Evolutionary conservation across 2,329 filamentous ascomycete genomes (phyloP).

Genomic region (Neocucurbitaria cava): DNA sequence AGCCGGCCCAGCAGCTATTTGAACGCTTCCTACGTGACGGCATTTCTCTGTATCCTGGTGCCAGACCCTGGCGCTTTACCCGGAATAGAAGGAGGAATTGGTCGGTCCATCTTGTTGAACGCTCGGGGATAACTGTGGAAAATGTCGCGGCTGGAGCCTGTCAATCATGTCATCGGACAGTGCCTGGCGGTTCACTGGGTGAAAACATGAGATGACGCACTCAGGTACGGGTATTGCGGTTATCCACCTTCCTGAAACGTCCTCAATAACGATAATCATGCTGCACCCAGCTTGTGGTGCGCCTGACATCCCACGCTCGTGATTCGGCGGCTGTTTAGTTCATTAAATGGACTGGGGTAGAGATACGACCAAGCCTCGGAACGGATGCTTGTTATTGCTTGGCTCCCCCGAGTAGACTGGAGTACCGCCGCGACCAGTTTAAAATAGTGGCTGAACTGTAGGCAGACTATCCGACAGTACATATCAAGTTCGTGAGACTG

Average conservation of each 20-base stretch:
- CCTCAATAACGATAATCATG: not conserved
- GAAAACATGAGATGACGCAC: slow-evolving; percentile 15
- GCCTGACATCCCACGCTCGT: not conserved
- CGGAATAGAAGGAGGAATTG: slow-evolving; percentile 25
- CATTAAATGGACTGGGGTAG: not conserved
- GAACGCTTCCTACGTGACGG: slow-evolving; percentile 17
- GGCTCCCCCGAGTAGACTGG: slow-evolving; percentile 4
- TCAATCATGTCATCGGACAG: slow-evolving; percentile 7
- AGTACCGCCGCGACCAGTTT: not conserved
- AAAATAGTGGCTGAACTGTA: not conserved
- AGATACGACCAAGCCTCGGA: slow-evolving; percentile 19
- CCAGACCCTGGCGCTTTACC: slow-evolving; percentile 18
- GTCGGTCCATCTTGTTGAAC: not conserved
- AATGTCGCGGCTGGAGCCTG: slow-evolving; percentile 1
- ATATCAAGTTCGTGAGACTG: not conserved
- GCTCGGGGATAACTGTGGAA: slow-evolving; percentile 2
- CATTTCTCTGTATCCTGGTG: slow-evolving; percentile 11
- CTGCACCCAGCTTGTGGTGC: not conserved
- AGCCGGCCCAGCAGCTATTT: slow-evolving; percentile 21
- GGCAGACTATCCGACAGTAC: not conserved
- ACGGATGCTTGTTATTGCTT: slow-evolving; percentile 26
- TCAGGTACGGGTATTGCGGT: not conserved
- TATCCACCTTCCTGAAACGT: slow-evolving; percentile 23
- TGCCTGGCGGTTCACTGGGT: slow-evolving; percentile 2
- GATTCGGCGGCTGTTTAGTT: slow-evolving; percentile 10